Conservation (phyloP, 306 rosid genomes). For the Fragaria iinumae region DNA sequence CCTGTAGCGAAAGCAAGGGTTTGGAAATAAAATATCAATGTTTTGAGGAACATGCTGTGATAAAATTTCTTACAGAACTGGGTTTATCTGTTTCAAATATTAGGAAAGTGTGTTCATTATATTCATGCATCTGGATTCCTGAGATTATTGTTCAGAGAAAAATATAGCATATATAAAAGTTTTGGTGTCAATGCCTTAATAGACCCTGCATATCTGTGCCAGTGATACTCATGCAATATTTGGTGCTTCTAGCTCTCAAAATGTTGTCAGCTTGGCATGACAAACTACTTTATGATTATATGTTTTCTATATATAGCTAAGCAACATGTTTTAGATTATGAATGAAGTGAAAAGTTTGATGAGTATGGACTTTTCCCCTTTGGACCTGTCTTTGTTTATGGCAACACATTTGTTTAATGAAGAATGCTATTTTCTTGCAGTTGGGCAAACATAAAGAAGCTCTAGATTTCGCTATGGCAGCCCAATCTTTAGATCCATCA, state of each 20-base stretch:
- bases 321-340: neutral
- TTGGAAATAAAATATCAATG: neutral
- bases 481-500: constrained; percentile 69
- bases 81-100: neutral
- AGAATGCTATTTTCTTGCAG: constrained; percentile 50
- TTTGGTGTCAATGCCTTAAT: neutral
- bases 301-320: neutral
- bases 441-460: constrained; percentile 84
- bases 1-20: neutral
- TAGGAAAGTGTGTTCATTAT: neutral
- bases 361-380: neutral
- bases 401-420: constrained; percentile 5
- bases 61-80: neutral
- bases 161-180: neutral
- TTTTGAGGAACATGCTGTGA: neutral
- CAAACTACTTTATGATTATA: neutral
- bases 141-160: neutral
- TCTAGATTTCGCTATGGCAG: constrained; percentile 67
- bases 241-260: neutral
- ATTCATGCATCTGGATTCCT: neutral
- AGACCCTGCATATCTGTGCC: neutral
- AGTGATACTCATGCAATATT: neutral
- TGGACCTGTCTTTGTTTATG: constrained; percentile 19
- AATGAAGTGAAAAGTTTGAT: constrained; percentile 16
- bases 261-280: neutral